These are phyloP conservation scores for Eudorina sp. DNA, from an alignment of 139 green algal species.

Conservation along the genomic window DNA sequence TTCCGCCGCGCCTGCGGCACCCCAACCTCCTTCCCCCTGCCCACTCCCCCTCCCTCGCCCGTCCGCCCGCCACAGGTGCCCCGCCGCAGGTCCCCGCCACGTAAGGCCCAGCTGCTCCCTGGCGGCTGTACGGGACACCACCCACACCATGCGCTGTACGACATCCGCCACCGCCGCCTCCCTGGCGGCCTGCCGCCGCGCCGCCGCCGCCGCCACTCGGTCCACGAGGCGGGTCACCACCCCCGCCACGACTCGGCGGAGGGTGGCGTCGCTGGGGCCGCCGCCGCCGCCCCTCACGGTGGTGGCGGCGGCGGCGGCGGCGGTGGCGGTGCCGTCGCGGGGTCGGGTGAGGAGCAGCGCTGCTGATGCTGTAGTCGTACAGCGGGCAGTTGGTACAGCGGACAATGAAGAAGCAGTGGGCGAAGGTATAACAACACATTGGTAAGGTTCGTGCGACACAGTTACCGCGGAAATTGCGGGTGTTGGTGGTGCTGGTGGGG, in stretches of 20 bases:
- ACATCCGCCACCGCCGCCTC: conserved; percentile 40
- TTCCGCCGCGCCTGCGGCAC: no score
- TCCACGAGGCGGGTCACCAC: conserved; percentile 42
- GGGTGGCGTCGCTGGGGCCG: conserved; percentile 6
- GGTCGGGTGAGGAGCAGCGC: no score
- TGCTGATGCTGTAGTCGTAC: neutral
- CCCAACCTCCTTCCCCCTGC: no score
- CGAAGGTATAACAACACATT: no score
- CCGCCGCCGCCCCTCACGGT: neutral
- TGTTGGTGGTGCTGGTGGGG: no score
- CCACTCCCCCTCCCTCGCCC: no score
- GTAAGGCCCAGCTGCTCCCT: neutral
- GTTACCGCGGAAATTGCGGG: no score
- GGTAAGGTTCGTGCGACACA: no score
- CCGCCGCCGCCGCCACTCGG: conserved; percentile 5
- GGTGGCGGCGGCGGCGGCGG: neutral
- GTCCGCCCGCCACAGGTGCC: no score
- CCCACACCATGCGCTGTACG: conserved; percentile 39
- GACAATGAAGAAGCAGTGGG: no score
- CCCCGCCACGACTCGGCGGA: conserved; percentile 6
- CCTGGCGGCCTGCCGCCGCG: conserved; percentile 8
- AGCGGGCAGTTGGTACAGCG: neutral
- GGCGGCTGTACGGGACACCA: conserved; percentile 14
- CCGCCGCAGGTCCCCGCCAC: neutral
- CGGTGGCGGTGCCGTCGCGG: neutral